phyloP scores from a whole-genome alignment of 2,329 filamentous ascomycete genomes.

The Metarhizium robertsii region DNA sequence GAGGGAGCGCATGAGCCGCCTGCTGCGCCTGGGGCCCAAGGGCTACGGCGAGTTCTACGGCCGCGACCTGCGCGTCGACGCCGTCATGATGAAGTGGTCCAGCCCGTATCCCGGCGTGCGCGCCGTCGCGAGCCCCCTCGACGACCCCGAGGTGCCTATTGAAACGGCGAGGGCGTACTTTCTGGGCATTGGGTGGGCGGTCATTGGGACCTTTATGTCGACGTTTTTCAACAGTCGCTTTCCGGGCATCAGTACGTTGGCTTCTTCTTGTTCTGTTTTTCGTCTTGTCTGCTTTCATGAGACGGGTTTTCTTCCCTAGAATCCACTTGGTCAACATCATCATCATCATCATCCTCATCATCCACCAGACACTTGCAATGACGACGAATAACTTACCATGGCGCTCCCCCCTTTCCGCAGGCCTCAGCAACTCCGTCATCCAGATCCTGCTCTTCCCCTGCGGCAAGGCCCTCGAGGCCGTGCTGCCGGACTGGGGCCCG shows the following conservation, averaged over 20 bases:
- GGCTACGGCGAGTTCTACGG: slow-evolving; percentile 30
- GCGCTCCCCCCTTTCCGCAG: slow-evolving; percentile 6
- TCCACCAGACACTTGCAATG: too few species aligned
- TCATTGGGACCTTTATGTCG: slow-evolving; percentile 21
- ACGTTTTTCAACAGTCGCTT: slow-evolving; percentile 32
- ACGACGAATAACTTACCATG: neutral
- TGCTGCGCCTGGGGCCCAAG: slow-evolving; percentile 26
- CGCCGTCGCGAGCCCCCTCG: slow-evolving; percentile 27
- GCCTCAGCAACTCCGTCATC: slow-evolving; percentile 25
- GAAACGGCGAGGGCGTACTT: slow-evolving; percentile 34
- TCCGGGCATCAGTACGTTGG: slow-evolving; percentile 21
- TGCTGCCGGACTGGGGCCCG: slow-evolving; percentile 35
- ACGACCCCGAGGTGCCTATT: slow-evolving; percentile 25
- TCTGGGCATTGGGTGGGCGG: slow-evolving; percentile 21
- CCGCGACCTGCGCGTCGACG: slow-evolving; percentile 30
- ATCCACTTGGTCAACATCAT: neutral
- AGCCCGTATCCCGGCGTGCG: slow-evolving; percentile 33
- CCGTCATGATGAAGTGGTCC: slow-evolving; percentile 29
- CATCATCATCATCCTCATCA: neutral
- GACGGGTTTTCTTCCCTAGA: too few species aligned
- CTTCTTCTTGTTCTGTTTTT: too few species aligned
- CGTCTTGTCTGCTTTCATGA: too few species aligned
- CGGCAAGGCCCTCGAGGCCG: slow-evolving; percentile 31
- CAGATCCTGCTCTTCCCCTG: slow-evolving; percentile 39
- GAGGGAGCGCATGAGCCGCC: slow-evolving; percentile 29